Conservation (phyloP, 73 alveolate genomes). For the Paramecium tetraurelia region DNA sequence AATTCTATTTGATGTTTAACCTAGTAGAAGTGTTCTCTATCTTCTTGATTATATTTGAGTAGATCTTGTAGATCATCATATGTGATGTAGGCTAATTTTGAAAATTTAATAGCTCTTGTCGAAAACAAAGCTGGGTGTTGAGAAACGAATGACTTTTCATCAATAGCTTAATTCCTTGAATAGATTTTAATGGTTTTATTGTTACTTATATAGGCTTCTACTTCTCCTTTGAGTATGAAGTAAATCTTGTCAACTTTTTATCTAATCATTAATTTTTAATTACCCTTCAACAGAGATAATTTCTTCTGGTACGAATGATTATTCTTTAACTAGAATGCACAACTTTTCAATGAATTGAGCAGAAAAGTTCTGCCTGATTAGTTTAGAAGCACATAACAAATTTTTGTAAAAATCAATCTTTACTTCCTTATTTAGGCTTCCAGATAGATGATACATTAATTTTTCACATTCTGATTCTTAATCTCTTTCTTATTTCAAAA, state of each 20-base stretch:
- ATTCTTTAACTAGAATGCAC: constrained; percentile 32
- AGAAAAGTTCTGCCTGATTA: constrained; percentile 31
- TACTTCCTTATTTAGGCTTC: constrained; percentile 12
- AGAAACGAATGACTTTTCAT: constrained; percentile 18
- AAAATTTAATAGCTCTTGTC: constrained; percentile 7
- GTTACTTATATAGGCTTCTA: constrained; percentile 20
- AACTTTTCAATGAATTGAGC: constrained; percentile 22
- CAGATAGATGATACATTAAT: constrained; percentile 10
- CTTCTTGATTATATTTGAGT: not conserved
- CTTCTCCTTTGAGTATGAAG: constrained; percentile 62
- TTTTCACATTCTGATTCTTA: constrained; percentile 30
- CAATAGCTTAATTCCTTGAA: not conserved
- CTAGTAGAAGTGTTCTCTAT: constrained; percentile 20
- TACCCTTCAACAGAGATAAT: constrained; percentile 16
- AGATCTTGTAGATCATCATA: not conserved
- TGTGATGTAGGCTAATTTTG: not conserved
- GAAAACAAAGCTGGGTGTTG: constrained; percentile 16
- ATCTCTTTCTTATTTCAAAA: not conserved
- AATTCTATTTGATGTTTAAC: constrained; percentile 13
- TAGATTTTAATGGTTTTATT: not conserved
- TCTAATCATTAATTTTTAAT: not conserved
- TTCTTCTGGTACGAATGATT: constrained; percentile 63
- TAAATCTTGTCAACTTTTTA: constrained; percentile 43
- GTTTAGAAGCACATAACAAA: not conserved
- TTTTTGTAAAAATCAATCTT: constrained; percentile 52